Base-by-base conservation (phyloP, 306 rosid species). In the Dryas drummondii region DNA sequence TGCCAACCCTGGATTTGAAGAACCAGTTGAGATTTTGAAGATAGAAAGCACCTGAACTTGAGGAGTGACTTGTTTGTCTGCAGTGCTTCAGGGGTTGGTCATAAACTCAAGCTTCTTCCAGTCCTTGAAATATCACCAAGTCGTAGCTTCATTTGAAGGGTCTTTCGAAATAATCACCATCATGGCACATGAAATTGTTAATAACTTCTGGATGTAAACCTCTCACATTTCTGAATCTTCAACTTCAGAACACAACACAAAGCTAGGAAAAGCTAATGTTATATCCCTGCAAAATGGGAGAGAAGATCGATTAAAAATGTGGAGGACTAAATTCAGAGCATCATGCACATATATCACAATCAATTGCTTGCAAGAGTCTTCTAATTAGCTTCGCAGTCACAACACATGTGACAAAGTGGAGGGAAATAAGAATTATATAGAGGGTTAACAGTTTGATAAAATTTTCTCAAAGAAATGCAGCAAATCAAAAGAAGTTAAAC, bases 241-340 rank as follows among this genome's bases (percentile, higher is more conserved):
- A 27, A 86, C 68, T 48, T 91, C 97, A 47, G 92, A 48, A 54
- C 47, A 84, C 71, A 69, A 56, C 16, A 84, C 76, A 84, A 93
- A 93, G 87, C 97, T 93, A 4, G 98, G 98, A 76, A 93, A 93
- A 44, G 96, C 85, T 70, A 89, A 17, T 47, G 94, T 85, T 80
- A 93, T 84, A 70, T 93, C 98, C 90, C 98, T 93, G 93, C 70
- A 74, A 71, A 42, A 71, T 5, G 45, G 67, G 4, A 63, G 47
- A 62, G 37, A 32, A 32, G 37, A 32, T 32, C 27, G 10, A 70
- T 45, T 19, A 63, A 12, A 50, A n/a, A 19, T 7, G 58, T 48
- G 14, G 60, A 22, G 51, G 15, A 56, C 51, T 14, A 17, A n/a
- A n/a, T 12, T 17, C 22, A 55, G 32, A 17, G 59, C 27, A 22